Evolutionary conservation across 345 rosid species (phyloP).

Genomic region (Pugionium cornutum): DNA sequence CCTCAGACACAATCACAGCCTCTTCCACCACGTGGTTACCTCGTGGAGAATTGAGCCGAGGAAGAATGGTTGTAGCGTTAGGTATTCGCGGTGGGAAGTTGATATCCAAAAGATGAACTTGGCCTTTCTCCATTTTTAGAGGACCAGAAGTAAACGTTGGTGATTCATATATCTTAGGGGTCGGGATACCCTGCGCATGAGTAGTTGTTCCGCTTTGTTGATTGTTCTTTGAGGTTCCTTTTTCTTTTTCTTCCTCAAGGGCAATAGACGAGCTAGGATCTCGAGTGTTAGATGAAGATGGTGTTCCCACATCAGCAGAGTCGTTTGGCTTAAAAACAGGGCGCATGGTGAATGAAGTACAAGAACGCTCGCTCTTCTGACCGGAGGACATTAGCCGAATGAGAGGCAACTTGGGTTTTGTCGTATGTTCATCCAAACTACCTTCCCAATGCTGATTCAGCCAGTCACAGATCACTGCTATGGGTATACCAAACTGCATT

Average conservation of each 20-base stretch:
- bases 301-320: constrained; percentile 46
- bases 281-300: constrained; percentile 40
- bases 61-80: constrained; percentile 42
- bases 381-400: constrained; percentile 88
- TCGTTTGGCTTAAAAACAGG: constrained; percentile 75
- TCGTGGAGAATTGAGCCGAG: constrained; percentile 27
- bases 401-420: constrained; percentile 82
- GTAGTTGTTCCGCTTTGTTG: constrained; percentile 39
- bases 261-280: constrained; percentile 52
- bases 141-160: constrained; percentile 70
- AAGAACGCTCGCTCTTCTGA: constrained; percentile 86
- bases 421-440: constrained; percentile 75
- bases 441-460: constrained; percentile 99
- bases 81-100: constrained; percentile 70
- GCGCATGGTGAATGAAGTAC: constrained; percentile 79
- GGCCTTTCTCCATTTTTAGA: constrained; percentile 57
- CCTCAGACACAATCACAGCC: constrained; percentile 30
- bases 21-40: constrained; percentile 37
- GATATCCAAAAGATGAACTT: constrained; percentile 78
- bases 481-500: constrained; percentile 94
- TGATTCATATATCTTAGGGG: constrained; percentile 88
- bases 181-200: constrained; percentile 76
- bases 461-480: constrained; percentile 92
- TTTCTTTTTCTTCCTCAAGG: constrained; percentile 42
- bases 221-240: constrained; percentile 48